phyloP scores from a whole-genome alignment of 768 basidiomycete genomes.

The Cubamyces lactineus region DNA sequence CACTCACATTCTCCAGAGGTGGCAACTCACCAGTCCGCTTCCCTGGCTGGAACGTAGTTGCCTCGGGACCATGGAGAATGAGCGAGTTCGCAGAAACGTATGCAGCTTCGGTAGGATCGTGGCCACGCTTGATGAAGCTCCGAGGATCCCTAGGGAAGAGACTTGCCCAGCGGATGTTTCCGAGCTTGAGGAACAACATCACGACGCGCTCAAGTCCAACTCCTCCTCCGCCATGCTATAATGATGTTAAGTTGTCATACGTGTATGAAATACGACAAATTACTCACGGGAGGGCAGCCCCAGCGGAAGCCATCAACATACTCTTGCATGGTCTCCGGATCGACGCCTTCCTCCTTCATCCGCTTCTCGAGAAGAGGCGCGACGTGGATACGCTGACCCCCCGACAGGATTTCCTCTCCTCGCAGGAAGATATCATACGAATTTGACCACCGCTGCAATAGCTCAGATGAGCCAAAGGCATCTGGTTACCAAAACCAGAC shows the following conservation, averaged over 20 bases:
- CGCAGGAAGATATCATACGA: slow-evolving; percentile 99
- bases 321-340: slow-evolving; percentile 87
- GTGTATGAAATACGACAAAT: background rate
- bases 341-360: slow-evolving; percentile 85
- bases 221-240: slow-evolving; percentile 87
- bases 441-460: slow-evolving; percentile 78
- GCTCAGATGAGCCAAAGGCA: no score
- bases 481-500: no score
- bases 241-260: background rate
- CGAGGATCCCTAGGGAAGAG: slow-evolving; percentile 97
- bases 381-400: slow-evolving; percentile 96
- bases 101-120: slow-evolving; percentile 31
- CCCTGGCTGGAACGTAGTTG: slow-evolving; percentile 31
- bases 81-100: slow-evolving; percentile 29
- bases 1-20: slow-evolving; percentile 37
- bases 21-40: slow-evolving; percentile 34
- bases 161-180: slow-evolving; percentile 89
- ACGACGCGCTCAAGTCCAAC: slow-evolving; percentile 93
- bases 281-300: slow-evolving; percentile 75
- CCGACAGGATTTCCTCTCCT: slow-evolving; percentile 97
- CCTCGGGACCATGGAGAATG: slow-evolving; percentile 36
- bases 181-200: slow-evolving; percentile 96
- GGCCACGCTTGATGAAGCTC: slow-evolving; percentile 52
- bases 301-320: slow-evolving; percentile 95
- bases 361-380: slow-evolving; percentile 77